phyloP scores from a whole-genome alignment of 495 filamentous ascomycete genomes.

The Hyaloscypha hepaticicola region DNA sequence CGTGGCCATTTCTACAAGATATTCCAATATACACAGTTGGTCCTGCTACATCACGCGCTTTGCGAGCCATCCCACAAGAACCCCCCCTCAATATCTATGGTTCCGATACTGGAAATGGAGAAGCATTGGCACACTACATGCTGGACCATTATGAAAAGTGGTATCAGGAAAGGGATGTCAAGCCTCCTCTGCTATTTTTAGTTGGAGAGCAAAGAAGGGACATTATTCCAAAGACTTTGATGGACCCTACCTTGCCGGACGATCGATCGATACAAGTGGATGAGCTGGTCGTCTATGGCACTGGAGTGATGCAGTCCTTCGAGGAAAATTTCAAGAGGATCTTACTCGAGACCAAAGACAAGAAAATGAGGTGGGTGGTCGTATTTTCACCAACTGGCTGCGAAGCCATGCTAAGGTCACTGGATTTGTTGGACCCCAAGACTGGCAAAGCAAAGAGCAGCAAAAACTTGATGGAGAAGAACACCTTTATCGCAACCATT shows the following conservation, averaged over 20 bases:
- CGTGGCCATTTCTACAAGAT: constrained; percentile 48
- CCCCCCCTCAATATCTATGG: constrained; percentile 62
- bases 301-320: constrained; percentile 75
- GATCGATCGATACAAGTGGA: constrained; percentile 58
- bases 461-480: constrained; percentile 29
- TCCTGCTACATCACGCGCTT: constrained; percentile 77
- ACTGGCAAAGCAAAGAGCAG: constrained; percentile 43
- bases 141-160: constrained; percentile 62
- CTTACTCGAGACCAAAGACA: constrained; percentile 41
- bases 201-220: constrained; percentile 85
- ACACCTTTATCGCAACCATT: constrained; percentile 76
- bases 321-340: constrained; percentile 56
- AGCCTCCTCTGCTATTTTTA: constrained; percentile 75
- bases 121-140: constrained; percentile 73
- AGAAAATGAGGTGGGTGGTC: constrained; percentile 69
- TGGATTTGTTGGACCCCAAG: constrained; percentile 55
- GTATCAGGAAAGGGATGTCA: constrained; percentile 37
- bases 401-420: constrained; percentile 69
- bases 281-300: constrained; percentile 84
- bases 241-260: constrained; percentile 44
- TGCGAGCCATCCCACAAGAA: constrained; percentile 55
- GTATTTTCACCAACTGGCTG: constrained; percentile 93
- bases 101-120: constrained; percentile 77
- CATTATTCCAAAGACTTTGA: constrained; percentile 79
- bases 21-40: constrained; percentile 85